Evolutionary conservation across 2,329 filamentous ascomycete genomes (phyloP).

Genomic region (Aspergillus brunneoviolaceus): DNA sequence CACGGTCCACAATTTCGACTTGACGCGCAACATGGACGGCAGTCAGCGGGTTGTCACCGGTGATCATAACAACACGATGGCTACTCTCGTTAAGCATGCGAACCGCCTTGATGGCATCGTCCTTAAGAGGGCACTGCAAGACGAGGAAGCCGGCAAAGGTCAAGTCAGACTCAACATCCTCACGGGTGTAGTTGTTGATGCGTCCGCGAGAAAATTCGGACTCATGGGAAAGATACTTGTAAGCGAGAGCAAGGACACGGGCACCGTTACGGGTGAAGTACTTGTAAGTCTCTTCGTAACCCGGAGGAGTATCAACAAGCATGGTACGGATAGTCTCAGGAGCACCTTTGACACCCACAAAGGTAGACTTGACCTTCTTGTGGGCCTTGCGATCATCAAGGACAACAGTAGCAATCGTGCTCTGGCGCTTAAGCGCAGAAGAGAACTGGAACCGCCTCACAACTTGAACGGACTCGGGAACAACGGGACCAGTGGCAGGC

Average conservation of each 20-base stretch:
- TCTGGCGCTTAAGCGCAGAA: conserved; percentile 92
- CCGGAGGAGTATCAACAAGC: conserved; percentile 74
- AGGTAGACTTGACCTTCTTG: conserved; percentile 77
- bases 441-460: conserved; percentile 98
- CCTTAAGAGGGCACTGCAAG: conserved; percentile 91
- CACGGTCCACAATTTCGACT: conserved; percentile 95
- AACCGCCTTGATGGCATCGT: conserved; percentile 89
- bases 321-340: conserved; percentile 96
- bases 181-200: conserved; percentile 92
- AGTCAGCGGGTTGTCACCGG: conserved; percentile 94
- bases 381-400: conserved; percentile 70
- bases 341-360: conserved; percentile 93
- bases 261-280: conserved; percentile 96
- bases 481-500: conserved; percentile 42
- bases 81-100: conserved; percentile 98
- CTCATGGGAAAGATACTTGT: conserved; percentile 83
- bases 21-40: conserved; percentile 92
- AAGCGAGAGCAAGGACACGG: conserved; percentile 87
- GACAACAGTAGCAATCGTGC: conserved; percentile 82
- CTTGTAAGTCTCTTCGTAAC: conserved; percentile 98
- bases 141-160: conserved; percentile 94
- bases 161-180: conserved; percentile 81
- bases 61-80: conserved; percentile 98
- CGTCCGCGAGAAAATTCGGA: conserved; percentile 76
- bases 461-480: conserved; percentile 78